Percentiles rank a stretch among this genome's conserved stretches.
Conservation (phyloP, 2,329 filamentous ascomycete genomes). For the Aspergillus fijiensis region DNA sequence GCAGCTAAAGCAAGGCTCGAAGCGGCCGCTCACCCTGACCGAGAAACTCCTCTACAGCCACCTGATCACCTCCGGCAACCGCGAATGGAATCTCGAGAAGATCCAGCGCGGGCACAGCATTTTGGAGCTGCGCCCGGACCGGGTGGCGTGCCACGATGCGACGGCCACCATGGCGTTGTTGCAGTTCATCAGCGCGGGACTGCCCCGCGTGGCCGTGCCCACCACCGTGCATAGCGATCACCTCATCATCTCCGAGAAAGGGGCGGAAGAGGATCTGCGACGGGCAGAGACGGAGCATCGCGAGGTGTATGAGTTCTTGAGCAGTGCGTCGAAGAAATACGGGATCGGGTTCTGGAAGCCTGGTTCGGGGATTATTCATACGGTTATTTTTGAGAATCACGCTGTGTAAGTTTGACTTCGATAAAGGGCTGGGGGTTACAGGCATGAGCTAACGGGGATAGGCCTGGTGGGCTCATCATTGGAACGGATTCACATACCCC, state of each 20-base stretch:
- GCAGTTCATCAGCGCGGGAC: constrained; percentile 45
- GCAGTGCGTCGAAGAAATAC: constrained; percentile 46
- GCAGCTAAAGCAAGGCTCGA: constrained; percentile 5
- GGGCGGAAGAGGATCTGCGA: constrained; percentile 30
- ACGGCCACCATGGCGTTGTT: constrained; percentile 46
- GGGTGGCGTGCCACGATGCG: constrained; percentile 46
- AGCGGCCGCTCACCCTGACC: constrained; percentile 36
- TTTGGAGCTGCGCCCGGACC: constrained; percentile 38
- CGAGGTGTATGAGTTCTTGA: constrained; percentile 43
- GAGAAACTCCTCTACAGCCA: constrained; percentile 46
- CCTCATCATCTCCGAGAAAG: constrained; percentile 38
- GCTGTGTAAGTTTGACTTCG: constrained; percentile 24
- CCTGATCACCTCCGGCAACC: constrained; percentile 26
- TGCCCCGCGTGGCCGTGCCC: constrained; percentile 39
- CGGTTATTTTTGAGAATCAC: constrained; percentile 45
- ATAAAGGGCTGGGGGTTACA: no score
- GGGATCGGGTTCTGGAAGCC: constrained; percentile 46
- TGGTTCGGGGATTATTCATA: constrained; percentile 41
- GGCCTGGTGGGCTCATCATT: constrained; percentile 88
- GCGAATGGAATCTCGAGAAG: constrained; percentile 19
- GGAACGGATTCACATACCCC: constrained; percentile 95
- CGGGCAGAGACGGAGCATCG: constrained; percentile 30
- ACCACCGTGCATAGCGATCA: constrained; percentile 46
- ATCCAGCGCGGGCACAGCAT: constrained; percentile 42
- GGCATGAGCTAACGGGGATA: neutral